phyloP scores from a whole-genome alignment of 148 eudicot species.

The Camellia lanceoleosa region DNA sequence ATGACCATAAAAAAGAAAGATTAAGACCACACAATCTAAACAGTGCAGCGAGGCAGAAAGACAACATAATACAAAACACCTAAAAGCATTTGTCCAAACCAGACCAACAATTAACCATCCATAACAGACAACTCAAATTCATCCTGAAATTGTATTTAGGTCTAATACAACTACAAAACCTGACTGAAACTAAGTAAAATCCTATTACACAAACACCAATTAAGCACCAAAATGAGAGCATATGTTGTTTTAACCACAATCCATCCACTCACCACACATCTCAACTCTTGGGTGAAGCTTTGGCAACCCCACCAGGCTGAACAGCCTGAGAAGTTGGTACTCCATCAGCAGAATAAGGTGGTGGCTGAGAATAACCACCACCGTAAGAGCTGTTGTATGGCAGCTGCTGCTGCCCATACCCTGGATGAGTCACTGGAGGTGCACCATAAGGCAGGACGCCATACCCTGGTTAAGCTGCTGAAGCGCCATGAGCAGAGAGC shows the following conservation, averaged over 20 bases:
- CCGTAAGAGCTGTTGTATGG: conserved; percentile 60
- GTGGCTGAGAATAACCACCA: conserved; percentile 64
- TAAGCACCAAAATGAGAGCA: not conserved
- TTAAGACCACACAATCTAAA: not conserved
- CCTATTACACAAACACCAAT: not conserved
- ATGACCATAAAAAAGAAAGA: no score
- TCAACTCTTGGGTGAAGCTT: conserved; percentile 46
- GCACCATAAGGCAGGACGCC: conserved; percentile 65
- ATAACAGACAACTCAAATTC: not conserved
- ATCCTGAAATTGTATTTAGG: conserved; percentile 1
- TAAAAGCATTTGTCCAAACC: not conserved
- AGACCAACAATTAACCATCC: not conserved
- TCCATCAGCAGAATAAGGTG: conserved; percentile 60
- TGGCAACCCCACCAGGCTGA: conserved; percentile 48
- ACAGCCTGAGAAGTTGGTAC: conserved; percentile 42
- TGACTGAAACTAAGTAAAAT: not conserved
- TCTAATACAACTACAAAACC: conserved; percentile 4
- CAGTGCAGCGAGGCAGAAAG: not conserved
- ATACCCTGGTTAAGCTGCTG: conserved; percentile 42
- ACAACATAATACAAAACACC: no score
- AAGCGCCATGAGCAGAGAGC: conserved; percentile 34
- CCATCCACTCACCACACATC: not conserved
- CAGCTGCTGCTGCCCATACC: conserved; percentile 67
- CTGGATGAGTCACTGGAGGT: conserved; percentile 42
- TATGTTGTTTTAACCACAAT: no score